phyloP scores from a whole-genome alignment of 495 filamentous ascomycete genomes.

The Xylaria acuta region DNA sequence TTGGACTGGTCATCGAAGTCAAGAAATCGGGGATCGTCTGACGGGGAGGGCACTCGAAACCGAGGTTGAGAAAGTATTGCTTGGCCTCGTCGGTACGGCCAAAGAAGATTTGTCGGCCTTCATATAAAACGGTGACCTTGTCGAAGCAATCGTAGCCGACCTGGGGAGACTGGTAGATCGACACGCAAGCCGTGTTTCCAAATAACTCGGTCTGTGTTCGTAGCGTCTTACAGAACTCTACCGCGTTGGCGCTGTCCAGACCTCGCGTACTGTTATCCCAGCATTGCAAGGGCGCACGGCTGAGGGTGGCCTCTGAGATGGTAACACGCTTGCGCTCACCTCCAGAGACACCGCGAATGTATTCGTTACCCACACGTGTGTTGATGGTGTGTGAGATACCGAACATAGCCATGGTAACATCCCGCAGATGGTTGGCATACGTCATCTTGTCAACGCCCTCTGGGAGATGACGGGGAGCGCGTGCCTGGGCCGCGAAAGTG shows the following conservation, averaged over 20 bases:
- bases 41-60: constrained; percentile 74
- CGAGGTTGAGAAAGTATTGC: constrained; percentile 74
- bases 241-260: constrained; percentile 77
- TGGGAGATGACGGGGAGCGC: constrained; percentile 67
- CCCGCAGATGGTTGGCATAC: constrained; percentile 69
- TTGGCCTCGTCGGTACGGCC: constrained; percentile 67
- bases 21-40: constrained; percentile 82
- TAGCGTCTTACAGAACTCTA: constrained; percentile 79
- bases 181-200: constrained; percentile 71
- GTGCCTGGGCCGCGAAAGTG: constrained; percentile 74
- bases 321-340: constrained; percentile 85
- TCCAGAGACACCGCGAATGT: constrained; percentile 78
- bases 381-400: constrained; percentile 77
- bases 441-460: constrained; percentile 62
- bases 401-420: constrained; percentile 82
- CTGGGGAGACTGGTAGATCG: constrained; percentile 85
- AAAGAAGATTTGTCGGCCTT: constrained; percentile 85
- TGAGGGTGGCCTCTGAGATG: constrained; percentile 75
- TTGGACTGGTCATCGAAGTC: constrained; percentile 76
- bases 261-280: constrained; percentile 89
- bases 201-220: constrained; percentile 69
- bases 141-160: constrained; percentile 80
- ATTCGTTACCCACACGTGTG: constrained; percentile 81
- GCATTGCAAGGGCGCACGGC: constrained; percentile 72
- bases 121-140: constrained; percentile 79